Base-by-base conservation (phyloP, 164 flowering plant species). In the Liriodendron chinense region DNA sequence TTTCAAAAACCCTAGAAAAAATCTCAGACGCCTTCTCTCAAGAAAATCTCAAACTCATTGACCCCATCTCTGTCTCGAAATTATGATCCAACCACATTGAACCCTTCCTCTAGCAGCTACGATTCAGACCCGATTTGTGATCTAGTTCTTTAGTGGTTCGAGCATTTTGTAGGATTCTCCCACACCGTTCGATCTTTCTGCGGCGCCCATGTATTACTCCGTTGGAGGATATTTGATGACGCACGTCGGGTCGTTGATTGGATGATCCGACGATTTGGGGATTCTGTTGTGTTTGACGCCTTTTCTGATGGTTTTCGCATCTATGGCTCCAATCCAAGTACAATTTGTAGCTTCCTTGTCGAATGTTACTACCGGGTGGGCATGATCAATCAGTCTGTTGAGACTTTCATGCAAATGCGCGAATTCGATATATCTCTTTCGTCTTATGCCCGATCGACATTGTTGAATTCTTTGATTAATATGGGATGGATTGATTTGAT, bases 131-230 rank as follows among this genome's bases (percentile, higher is more conserved):
- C 79, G 67, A 4, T 49, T 85, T 13, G 87, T 86, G 1, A 22
- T 85, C 65, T 67, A 63, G 2, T 84, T 88, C 80, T 81, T 80
- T 72, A 82, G 1, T 85, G 87, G 89, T 79, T 82, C 6, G 74
- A 84, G 72, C 43, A 70, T n/a, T 75, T 70, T 25, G 69, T 75
- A 1, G 74, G 82, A 47, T 53, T 82, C 24, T 24, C 66, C 21
- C 86, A 77, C 74, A 72, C 78, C 18, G 68, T 80, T n/a, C 79
- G 47, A 1, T 77, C 86, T 18, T 83, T 70, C 69, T 83, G 83
- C 76, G 69, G 77, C 13, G 48, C 63, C 24, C 84, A 83, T 66
- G 57, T 87, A 43, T 70, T 85, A 78, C 79, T 88, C 3, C 5
- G n/a, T 1, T 75, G 73, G 67, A 68, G 84, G 21, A 47, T 79